Evolutionary conservation across 139 green algal species (phyloP), one percentile per base, ranked within the genome.

Genomic region (Closterium sp.): DNA sequence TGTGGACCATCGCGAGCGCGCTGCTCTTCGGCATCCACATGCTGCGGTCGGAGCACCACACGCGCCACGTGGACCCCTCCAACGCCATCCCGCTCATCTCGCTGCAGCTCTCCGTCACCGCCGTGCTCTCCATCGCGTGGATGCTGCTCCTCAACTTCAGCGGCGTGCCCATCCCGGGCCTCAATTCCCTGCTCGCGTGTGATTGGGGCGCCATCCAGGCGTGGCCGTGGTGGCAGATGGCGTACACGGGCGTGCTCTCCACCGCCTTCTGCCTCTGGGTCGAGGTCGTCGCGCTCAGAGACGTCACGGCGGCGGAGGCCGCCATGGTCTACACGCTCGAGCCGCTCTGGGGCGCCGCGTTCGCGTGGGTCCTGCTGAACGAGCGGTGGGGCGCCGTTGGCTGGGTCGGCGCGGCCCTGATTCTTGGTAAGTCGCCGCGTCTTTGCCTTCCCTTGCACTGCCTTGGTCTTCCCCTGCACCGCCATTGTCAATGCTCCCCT

Each of bases 11-110:
- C 23, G 10, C 95, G n/a, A 96, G 91, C 4, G 97, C 97, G 4
- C 55, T 98, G 0, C 90, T 96, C 6, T 98, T 98, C 90, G 97
- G 95, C 36, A 66, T 97, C 31, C 96, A 97, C 91, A 96, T 96
- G 84, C 95, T 94, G 38, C 91, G 95, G 3, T 93, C 88, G 6
- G 95, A 97, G 90, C 88, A 89, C 84, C 36, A 91, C 35, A 55
- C 90, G 7, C 89, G 90, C 25, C 31, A 85, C 9, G 12, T 89
- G 23, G 25, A 33, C 10, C 25, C 64, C 23, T 90, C 91, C 8
- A 85, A 81, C 33, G 30, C 87, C 30, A 38, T 93, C 85, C 83
- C 89, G 4, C 89, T 96, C 8, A 93, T 95, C 7, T 93, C 83
- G 2, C 86, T 95, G 28, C 90, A 93, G 90, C 85, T 86, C 21